These are phyloP conservation scores for Mortierella sp. DNA, from an alignment of 371 early-diverging fungal species.

Conservation along the genomic window DNA sequence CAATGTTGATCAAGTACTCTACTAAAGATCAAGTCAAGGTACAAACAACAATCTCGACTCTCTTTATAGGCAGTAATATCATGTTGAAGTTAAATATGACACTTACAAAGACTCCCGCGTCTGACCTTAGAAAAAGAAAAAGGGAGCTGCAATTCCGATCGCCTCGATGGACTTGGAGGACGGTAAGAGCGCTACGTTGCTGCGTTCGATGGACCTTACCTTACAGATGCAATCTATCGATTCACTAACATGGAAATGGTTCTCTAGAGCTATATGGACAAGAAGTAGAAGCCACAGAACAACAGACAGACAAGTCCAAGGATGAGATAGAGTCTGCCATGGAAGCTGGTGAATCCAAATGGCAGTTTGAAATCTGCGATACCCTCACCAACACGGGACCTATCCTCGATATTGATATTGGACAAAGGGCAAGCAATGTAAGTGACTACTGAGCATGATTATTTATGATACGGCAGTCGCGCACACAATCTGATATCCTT, in stretches of 20 bases:
- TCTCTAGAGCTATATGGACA: conserved; percentile 61
- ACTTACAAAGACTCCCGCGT: not conserved
- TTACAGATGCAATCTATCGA: too few relatives aligned
- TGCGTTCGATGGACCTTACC: not conserved
- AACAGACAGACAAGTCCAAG: conserved; percentile 39
- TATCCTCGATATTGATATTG: conserved; percentile 82
- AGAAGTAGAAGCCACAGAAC: conserved; percentile 30
- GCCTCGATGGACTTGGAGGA: conserved; percentile 50
- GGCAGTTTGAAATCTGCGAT: conserved; percentile 81
- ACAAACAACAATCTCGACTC: not conserved
- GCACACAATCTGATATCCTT: not conserved
- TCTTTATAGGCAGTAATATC: not conserved
- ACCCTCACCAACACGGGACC: conserved; percentile 85
- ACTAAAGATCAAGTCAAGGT: conserved; percentile 62
- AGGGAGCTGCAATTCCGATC: conserved; percentile 17
- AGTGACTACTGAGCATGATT: not conserved
- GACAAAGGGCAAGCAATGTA: conserved; percentile 66
- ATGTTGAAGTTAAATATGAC: not conserved
- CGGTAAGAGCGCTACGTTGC: conserved; percentile 18
- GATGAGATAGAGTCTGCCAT: conserved; percentile 43
- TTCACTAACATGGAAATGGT: not conserved
- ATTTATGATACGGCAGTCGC: not conserved
- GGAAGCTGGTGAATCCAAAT: conserved; percentile 54
- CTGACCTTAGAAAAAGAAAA: conserved; percentile 42
- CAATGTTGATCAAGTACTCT: conserved; percentile 79